Conservation (phyloP, 805 yeast genomes). For the Starmerella khaoyaiensis region DNA sequence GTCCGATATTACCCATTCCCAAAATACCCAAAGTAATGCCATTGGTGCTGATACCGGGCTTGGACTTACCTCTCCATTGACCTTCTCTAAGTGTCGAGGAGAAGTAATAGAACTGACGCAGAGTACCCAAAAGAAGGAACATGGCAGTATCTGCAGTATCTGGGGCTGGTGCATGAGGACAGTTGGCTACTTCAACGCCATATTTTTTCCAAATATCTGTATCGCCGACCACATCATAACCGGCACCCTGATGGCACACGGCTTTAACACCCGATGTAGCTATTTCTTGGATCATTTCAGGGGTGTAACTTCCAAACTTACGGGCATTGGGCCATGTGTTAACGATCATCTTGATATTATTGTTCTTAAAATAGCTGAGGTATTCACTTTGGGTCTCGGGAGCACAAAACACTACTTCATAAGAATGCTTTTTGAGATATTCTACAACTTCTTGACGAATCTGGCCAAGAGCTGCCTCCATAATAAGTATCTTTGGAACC, state of each 20-base stretch:
- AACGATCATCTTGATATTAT: constrained; percentile 17
- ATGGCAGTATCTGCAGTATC: constrained; percentile 47
- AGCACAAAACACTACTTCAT: constrained; percentile 10
- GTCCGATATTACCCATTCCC: constrained; percentile 54
- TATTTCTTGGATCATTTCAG: constrained; percentile 16
- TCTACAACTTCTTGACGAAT: constrained; percentile 3
- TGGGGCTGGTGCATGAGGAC: constrained; percentile 40
- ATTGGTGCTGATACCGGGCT: constrained; percentile 36
- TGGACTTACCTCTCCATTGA: constrained; percentile 30
- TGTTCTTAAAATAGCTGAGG: constrained; percentile 11
- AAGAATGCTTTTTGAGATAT: constrained; percentile 8
- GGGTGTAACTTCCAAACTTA: constrained; percentile 17
- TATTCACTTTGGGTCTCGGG: constrained; percentile 17
- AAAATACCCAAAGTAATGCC: constrained; percentile 41
- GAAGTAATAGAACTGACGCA: constrained; percentile 36
- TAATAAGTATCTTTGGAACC: constrained; percentile 6
- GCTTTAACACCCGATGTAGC: constrained; percentile 23
- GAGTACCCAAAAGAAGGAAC: constrained; percentile 37
- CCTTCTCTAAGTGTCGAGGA: constrained; percentile 34
- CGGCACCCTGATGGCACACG: constrained; percentile 43
- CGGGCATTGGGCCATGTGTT: constrained; percentile 20
- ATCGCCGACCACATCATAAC: constrained; percentile 42
- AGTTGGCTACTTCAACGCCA: constrained; percentile 38
- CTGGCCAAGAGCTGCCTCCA: constrained; percentile 8
- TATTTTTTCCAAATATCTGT: constrained; percentile 33